Evolutionary conservation across 306 rosid species (phyloP).

Genomic region (Cicer arietinum): DNA sequence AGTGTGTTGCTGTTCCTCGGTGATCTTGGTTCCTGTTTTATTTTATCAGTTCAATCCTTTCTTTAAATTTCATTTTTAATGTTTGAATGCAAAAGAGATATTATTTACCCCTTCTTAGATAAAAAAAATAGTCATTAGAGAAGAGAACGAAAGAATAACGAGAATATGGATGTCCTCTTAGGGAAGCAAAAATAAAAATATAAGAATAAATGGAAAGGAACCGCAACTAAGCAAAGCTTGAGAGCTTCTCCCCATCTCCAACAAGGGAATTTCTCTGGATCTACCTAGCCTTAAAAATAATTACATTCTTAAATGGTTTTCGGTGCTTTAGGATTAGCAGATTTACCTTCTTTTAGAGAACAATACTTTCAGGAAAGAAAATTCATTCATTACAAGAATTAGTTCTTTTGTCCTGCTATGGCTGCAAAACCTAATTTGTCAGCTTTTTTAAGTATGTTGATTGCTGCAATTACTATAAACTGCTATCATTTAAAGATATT

Average conservation of each 20-base stretch:
- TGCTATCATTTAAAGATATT: background rate
- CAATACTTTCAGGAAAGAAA: conserved; percentile 14
- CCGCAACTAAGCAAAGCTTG: conserved; percentile 17
- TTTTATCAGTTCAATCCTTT: background rate
- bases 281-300: background rate
- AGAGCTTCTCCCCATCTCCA: conserved; percentile 16
- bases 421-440: conserved; percentile 15
- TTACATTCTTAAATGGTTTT: conserved; percentile 19
- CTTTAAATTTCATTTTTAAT: background rate
- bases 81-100: conserved; percentile 26
- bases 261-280: conserved; percentile 15
- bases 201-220: background rate
- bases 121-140: conserved; percentile 3
- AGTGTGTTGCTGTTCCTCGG: conserved; percentile 62
- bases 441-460: conserved; percentile 5
- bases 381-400: conserved; percentile 7
- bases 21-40: conserved; percentile 27
- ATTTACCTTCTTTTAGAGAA: background rate
- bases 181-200: conserved; percentile 1
- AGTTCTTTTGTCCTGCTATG: background rate
- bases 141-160: conserved; percentile 29
- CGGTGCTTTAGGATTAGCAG: conserved; percentile 9
- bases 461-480: conserved; percentile 11
- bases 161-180: background rate
- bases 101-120: background rate